Evolutionary conservation across 169 alveolate species (phyloP), one percentile per base, ranked within the genome.

Genomic region (Eimeria sp.): DNA sequence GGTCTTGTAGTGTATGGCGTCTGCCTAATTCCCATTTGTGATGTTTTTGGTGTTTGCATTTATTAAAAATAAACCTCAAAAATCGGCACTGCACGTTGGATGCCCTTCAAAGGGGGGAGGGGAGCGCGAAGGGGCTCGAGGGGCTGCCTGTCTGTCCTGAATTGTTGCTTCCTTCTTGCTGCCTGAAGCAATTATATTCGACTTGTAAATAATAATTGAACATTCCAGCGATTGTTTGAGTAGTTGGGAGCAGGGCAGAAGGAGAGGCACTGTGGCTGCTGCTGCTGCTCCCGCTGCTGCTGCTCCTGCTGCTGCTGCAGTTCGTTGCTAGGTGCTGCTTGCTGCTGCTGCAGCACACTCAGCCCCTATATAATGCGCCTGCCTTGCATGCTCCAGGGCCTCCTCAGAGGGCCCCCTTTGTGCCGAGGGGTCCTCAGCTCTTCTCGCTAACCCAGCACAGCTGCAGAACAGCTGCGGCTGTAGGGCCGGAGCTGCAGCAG

Each of bases 301-400:
- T 70, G 47, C 80, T 70, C 16, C 49, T 70, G 4, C 30, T 70
- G 40, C 47, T 70, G 16, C 80, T 70, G 47, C 80, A n/a, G 40
- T 27, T 11, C 61, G 61, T 14, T 14, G 61, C 61, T 7, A 54
- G 25, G 22, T n/a, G 40, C 80, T 70, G 49, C 80, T 58, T 58
- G 70, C 70, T 58, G n/a, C 70, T 18, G 70, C 70, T 58, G 70
- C n/a, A 5, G 25, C 70, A 58, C 70, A 58, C 70, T 9, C 70
- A 58, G 70, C 40, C 80, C 80, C n/a, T 70, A 70, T 70, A 70
- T 27, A 70, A 70, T 70, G 80, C 40, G 51, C 80, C 80, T n/a
- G 80, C 80, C 47, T 27, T 70, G 51, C 47, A 70, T 34, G 40
- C 49, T 70, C 30, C 80, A 70, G 80, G 80, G 80, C 80, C 80